Base-by-base conservation (phyloP, 2,329 filamentous ascomycete species). In the Graphiopsis chlorocephala region DNA sequence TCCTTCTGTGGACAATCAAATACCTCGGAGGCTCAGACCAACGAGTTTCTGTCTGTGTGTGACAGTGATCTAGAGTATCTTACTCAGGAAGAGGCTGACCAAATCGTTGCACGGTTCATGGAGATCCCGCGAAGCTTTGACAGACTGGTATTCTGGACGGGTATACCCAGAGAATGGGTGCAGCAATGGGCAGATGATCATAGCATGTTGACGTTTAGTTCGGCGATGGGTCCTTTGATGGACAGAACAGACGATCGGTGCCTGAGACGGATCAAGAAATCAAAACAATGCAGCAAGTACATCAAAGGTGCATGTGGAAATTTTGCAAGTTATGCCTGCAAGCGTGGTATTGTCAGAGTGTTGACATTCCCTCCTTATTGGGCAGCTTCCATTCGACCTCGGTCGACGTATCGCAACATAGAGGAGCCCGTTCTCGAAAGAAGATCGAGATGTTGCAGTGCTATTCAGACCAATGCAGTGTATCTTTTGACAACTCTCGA, bases 351-450 rank as follows among this genome's bases (percentile, higher is more conserved):
- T 28, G 45, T 61, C 58, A 61, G 58, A 61, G 29, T 61, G 5
- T 52, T 61, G 20, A 61, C 58, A 2, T 50, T 61, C 20, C 35
- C 38, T 59, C 38, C 57, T 31, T 47, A 38, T 29, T 59, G 17
- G 35, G 57, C 26, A 59, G 57, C 15, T 0, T 59, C 48, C 26
- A 47, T 59, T n/a, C 45, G 45, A 31, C 38, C 57, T 1, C 4
- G 17, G 14, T 59, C 57, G 17, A 47, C 57, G 26, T 59, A 59
- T 59, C 57, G 35, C 17, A 59, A 2, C 23, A 33, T 33, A 59
- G 57, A 59, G 4, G 58, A 61, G 45, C 58, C 58, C 29, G 29
- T 61, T n/a, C 45, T 61, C 28, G 38, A 61, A 61, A 28, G 58
- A 50, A 15, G 2, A 11, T 52, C 26, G 28, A 45, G 58, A 1